Base-by-base conservation (phyloP, 1,284 basidiomycete genomes). In the Heterobasidion irregulare region DNA sequence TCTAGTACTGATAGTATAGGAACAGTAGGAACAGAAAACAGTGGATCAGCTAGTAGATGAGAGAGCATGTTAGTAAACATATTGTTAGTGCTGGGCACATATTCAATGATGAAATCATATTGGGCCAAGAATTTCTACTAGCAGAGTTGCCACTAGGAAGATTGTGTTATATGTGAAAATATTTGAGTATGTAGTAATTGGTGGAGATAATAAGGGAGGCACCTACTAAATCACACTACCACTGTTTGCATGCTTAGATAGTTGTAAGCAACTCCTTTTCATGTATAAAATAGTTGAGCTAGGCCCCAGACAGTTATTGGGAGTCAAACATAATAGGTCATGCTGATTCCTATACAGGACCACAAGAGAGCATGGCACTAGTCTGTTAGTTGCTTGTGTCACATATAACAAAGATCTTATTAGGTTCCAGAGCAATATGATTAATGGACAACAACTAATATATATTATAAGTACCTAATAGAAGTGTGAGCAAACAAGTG, bases 11-110 rank as follows among this genome's bases (percentile, higher is more conserved):
- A 36, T 15, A 41, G 45, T 26, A 2, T 33, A n/a, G 15, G 13
- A 48, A 35, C 2, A 10, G 8, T 6, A 2, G 19, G 38, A 18
- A 2, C 50, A 34, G 18, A 41, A 41, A 2, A 49, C 36, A n/a
- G 50, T 32, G 26, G 32, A 41, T 41, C 2, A 41, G 60, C 62
- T 6, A 69, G 68, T 3, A 70, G 61, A 2, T 65, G 59, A 0
- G 72, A 75, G 0, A 75, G 57, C 0, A 71, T 66, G 46, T 70
- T 65, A 1, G 65, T 60, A 0, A 72, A 53, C 0, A 68, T 58
- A n/a, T 58, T 60, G 15, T 48, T 48, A 5, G 51, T 41, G 2
- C 60, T 59, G 0, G 55, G 55, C 0, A 62, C 56, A 53, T 68
- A 68, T 8, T 58, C 16, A 13, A 68, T 62, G 0, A 52, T 48